These are phyloP conservation scores for Ophiocordyceps camponoti-leonardi DNA, from an alignment of 2,329 filamentous ascomycete species.

Conservation along the genomic window DNA sequence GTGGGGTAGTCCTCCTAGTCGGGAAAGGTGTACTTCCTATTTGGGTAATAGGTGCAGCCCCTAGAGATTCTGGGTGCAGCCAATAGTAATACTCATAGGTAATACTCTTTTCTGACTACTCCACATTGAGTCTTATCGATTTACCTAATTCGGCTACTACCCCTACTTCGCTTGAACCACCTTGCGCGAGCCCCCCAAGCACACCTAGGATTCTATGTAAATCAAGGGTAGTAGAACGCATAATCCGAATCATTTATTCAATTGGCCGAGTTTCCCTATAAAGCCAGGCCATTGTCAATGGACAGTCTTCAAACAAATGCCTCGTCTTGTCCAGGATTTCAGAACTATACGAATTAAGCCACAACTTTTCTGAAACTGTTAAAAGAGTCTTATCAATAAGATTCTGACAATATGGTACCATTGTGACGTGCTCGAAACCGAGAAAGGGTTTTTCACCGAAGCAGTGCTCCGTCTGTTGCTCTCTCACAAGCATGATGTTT, in stretches of 20 bases:
- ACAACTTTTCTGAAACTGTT: constrained; percentile 57
- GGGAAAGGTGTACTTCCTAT: too few species aligned
- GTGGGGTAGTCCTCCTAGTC: too few species aligned
- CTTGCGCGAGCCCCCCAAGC: too few species aligned
- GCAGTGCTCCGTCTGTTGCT: constrained; percentile 69
- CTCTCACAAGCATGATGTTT: constrained; percentile 81
- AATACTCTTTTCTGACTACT: too few species aligned
- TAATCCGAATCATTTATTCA: constrained; percentile 4
- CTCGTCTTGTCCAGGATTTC: constrained; percentile 73
- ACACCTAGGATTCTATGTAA: too few species aligned
- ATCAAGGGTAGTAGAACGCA: too few species aligned
- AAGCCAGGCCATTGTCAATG: constrained; percentile 61
- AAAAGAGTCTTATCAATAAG: constrained; percentile 63
- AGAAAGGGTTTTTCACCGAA: constrained; percentile 92
- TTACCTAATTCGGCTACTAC: too few species aligned
- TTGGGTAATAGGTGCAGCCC: too few species aligned
- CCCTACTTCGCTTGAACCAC: too few species aligned
- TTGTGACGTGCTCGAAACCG: constrained; percentile 91
- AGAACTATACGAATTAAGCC: constrained; percentile 73
- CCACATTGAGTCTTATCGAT: too few species aligned
- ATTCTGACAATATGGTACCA: constrained; percentile 88
- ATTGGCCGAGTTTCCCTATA: constrained; percentile 67
- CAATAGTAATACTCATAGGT: too few species aligned
- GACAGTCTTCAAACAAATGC: constrained; percentile 55
- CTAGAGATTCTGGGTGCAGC: too few species aligned